phyloP scores from a whole-genome alignment of 805 yeast species.

The Pichia nakasei region DNA sequence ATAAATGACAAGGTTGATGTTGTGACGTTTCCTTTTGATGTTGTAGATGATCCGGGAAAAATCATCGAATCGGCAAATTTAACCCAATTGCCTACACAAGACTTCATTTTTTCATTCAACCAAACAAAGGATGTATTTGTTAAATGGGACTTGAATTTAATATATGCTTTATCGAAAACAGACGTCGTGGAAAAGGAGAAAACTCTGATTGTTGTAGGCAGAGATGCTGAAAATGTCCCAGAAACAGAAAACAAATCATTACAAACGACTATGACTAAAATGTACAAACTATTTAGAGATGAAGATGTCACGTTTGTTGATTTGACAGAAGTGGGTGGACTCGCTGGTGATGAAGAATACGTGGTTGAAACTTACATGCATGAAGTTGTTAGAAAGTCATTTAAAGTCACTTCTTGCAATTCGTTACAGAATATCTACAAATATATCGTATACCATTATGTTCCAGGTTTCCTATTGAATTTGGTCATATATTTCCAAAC shows the following conservation, averaged over 20 bases:
- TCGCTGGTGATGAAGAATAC: constrained; percentile 4
- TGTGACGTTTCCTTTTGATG: neutral
- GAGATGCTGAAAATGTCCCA: neutral
- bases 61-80: neutral
- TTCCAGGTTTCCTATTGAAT: constrained; percentile 4
- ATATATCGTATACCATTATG: constrained; percentile 1
- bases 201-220: constrained; percentile 1
- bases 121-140: constrained; percentile 1
- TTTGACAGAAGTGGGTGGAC: constrained; percentile 1
- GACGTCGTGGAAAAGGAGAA: neutral
- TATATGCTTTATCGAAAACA: neutral
- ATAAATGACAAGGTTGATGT: neutral
- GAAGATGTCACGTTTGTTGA: neutral
- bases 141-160: constrained; percentile 7
- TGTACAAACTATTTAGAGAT: neutral
- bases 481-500: neutral
- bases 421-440: neutral
- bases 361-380: constrained; percentile 2
- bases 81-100: neutral
- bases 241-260: constrained; percentile 4
- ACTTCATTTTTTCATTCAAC: constrained; percentile 6
- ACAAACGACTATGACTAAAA: neutral
- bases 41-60: neutral
- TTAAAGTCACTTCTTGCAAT: neutral
- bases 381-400: constrained; percentile 1